Percentiles rank a stretch among this genome's conserved stretches.
Evolutionary conservation across 179 eudicot genomes (phyloP).

Genomic region (Beta macrorhiza): DNA sequence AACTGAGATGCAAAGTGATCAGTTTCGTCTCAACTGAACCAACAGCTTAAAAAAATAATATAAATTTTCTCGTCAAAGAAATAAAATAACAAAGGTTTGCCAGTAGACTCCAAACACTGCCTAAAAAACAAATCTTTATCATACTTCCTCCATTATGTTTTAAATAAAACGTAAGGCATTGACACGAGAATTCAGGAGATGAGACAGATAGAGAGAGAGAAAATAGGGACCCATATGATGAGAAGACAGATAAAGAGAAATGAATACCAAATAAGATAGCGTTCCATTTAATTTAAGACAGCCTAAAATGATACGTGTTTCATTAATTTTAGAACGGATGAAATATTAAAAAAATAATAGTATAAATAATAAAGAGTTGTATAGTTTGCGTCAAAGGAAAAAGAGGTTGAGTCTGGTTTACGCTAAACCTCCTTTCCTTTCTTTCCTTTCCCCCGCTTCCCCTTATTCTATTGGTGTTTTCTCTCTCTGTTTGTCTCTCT

Average conservation of each 20-base stretch:
- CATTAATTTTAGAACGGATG: too few species aligned
- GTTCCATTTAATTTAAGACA: too few species aligned
- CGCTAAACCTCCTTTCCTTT: slow-evolving; percentile 41
- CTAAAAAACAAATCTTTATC: background rate
- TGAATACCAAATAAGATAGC: too few species aligned
- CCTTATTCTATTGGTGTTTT: background rate
- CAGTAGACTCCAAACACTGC: slow-evolving; percentile 16
- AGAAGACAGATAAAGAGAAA: too few species aligned
- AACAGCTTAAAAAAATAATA: background rate
- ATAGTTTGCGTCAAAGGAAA: slow-evolving; percentile 44
- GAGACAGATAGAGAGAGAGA: too few species aligned
- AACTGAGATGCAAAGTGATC: slow-evolving; percentile 4
- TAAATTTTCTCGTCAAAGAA: slow-evolving; percentile 10
- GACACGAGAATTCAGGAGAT: too few species aligned
- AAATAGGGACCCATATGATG: too few species aligned
- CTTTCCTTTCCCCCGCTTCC: background rate
- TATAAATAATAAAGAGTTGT: background rate
- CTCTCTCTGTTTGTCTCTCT: slow-evolving; percentile 2
- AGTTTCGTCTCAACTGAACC: slow-evolving; percentile 20
- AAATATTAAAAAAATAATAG: background rate
- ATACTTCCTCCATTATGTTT: background rate
- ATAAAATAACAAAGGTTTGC: background rate
- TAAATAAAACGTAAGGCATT: too few species aligned
- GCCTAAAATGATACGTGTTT: too few species aligned
- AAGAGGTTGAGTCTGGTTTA: slow-evolving; percentile 77